Percentiles rank a stretch among this genome's conserved stretches.
phyloP scores from a whole-genome alignment of 1,284 basidiomycete genomes.

The Leccinum solheimii region DNA sequence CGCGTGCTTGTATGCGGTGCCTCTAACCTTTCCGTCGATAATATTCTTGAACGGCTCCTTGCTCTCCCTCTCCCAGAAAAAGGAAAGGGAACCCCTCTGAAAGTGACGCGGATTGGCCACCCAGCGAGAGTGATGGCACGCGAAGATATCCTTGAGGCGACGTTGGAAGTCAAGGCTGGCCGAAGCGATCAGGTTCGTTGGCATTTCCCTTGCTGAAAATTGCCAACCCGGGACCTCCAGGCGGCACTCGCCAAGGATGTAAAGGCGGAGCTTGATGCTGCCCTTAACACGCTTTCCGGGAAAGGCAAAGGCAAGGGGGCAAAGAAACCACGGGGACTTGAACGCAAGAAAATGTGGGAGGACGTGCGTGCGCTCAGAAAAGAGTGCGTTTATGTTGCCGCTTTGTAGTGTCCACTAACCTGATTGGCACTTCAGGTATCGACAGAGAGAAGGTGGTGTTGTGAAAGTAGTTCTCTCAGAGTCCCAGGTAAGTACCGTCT shows the following conservation, averaged over 20 bases:
- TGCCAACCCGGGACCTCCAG: slow-evolving; percentile 31
- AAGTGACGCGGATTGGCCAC: slow-evolving; percentile 84
- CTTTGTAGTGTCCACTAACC: not conserved
- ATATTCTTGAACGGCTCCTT: slow-evolving; percentile 82
- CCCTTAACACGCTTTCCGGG: slow-evolving; percentile 67
- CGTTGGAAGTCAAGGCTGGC: slow-evolving; percentile 85
- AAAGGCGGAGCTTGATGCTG: slow-evolving; percentile 76
- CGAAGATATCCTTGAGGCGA: slow-evolving; percentile 69
- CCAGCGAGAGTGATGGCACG: slow-evolving; percentile 87
- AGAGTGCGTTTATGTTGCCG: slow-evolving; percentile 59
- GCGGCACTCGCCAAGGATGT: slow-evolving; percentile 83
- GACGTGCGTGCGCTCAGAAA: slow-evolving; percentile 88
- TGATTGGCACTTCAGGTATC: slow-evolving; percentile 55
- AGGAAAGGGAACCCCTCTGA: slow-evolving; percentile 42
- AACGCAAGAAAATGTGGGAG: slow-evolving; percentile 88
- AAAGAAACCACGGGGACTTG: slow-evolving; percentile 67
- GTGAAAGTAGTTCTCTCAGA: slow-evolving; percentile 77
- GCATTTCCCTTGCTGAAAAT: not conserved
- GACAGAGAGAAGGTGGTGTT: slow-evolving; percentile 83
- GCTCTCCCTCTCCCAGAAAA: slow-evolving; percentile 49
- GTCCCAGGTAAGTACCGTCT: slow-evolving; percentile 55
- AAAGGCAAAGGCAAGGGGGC: slow-evolving; percentile 79
- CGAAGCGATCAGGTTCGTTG: slow-evolving; percentile 67
- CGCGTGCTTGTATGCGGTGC: slow-evolving; percentile 86
- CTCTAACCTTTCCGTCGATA: slow-evolving; percentile 90